Conservation (phyloP, 1,284 basidiomycete genomes). For the Melanopsichium pennsylvanicum region DNA sequence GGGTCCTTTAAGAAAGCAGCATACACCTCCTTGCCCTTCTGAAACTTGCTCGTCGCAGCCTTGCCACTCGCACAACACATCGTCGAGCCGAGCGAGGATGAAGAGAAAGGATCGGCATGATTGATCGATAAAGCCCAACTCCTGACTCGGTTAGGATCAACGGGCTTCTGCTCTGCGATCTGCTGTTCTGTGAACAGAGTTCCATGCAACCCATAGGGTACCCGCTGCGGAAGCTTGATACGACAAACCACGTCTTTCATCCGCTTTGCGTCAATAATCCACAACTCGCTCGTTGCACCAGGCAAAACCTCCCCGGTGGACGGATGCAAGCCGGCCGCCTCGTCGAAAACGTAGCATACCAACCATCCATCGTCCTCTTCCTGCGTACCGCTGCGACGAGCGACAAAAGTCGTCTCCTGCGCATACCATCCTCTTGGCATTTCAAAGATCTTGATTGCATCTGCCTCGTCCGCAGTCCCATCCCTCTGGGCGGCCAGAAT, state of each 20-base stretch:
- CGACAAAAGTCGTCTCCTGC: conserved; percentile 68
- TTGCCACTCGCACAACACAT: conserved; percentile 20
- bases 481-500: conserved; percentile 63
- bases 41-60: conserved; percentile 16
- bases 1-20: conserved; percentile 40
- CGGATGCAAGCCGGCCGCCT: conserved; percentile 63
- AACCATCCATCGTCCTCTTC: conserved; percentile 69
- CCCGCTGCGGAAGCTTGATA: conserved; percentile 68
- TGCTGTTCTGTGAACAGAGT: conserved; percentile 62
- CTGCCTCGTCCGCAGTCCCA: conserved; percentile 3
- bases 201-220: conserved; percentile 66
- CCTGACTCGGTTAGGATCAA: conserved; percentile 26
- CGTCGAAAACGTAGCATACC: conserved; percentile 69
- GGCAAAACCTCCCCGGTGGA: conserved; percentile 65
- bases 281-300: conserved; percentile 66
- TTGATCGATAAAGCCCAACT: conserved; percentile 41
- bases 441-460: conserved; percentile 66
- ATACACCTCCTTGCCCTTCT: conserved; percentile 13
- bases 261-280: conserved; percentile 68
- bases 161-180: conserved; percentile 52
- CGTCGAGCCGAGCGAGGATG: conserved; percentile 4
- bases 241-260: conserved; percentile 67
- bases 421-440: conserved; percentile 68
- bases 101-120: conserved; percentile 33
- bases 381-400: conserved; percentile 31